Evolutionary conservation across 78 protist genomes (phyloP).

Genomic region (Protostelium mycophagum): DNA sequence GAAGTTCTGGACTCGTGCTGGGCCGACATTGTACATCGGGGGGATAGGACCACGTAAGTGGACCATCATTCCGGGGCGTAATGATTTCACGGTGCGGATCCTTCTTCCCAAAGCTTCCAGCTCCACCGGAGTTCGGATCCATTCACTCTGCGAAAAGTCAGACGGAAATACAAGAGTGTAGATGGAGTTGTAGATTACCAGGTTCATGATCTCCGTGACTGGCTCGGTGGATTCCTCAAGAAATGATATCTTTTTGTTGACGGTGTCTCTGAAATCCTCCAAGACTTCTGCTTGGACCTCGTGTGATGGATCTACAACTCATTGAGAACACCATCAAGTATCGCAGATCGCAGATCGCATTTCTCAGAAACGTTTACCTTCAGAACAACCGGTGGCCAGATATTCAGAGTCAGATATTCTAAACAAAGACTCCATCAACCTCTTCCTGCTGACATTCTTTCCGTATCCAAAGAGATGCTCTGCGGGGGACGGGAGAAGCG

Average conservation of each 20-base stretch:
- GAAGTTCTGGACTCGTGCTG: not conserved
- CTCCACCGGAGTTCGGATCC: not conserved
- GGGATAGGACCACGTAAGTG: not conserved
- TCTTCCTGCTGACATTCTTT: not conserved
- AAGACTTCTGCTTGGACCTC: not conserved
- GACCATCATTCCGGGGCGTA: not conserved
- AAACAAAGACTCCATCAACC: not conserved
- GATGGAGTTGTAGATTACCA: not conserved
- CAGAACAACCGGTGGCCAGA: not conserved
- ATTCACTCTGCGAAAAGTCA: not conserved
- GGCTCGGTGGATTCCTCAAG: not conserved
- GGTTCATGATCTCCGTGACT: not conserved
- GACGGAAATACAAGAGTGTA: too few species aligned
- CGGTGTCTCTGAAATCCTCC: not conserved
- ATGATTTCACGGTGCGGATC: not conserved
- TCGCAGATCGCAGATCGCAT: too few species aligned
- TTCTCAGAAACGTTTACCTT: too few species aligned
- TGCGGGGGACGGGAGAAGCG: not conserved
- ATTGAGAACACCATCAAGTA: not conserved
- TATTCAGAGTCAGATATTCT: not conserved
- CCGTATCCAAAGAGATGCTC: not conserved
- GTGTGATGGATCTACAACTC: not conserved
- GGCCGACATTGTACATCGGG: not conserved
- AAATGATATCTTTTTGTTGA: not conserved
- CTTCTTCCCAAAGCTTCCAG: too few species aligned